Evolutionary conservation across 192 early-diverging fungal species (phyloP).

Genomic region (Hyaloraphidium curvatum): DNA sequence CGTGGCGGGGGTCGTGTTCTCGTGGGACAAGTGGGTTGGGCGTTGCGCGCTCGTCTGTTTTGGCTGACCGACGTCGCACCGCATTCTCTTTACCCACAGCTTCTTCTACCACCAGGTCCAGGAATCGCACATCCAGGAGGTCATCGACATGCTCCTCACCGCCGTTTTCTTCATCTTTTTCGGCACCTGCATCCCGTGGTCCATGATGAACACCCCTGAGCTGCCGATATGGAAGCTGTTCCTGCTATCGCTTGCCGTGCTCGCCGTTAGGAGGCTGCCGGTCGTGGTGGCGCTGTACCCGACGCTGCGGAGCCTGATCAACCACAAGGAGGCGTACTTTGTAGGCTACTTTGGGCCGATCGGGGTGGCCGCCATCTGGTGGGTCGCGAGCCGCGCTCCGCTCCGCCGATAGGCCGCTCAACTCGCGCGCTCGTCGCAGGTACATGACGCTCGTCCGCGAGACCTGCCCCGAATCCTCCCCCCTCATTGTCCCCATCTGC

Average conservation of each 20-base stretch:
- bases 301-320: conserved; percentile 18
- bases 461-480: too few species aligned
- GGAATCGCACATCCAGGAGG: conserved; percentile 73
- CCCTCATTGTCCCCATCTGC: background rate
- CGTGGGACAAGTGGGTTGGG: too few species aligned
- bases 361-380: conserved; percentile 43
- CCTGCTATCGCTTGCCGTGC: conserved; percentile 33
- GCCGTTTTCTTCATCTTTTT: conserved; percentile 77
- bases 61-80: background rate
- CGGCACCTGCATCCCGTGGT: conserved; percentile 49
- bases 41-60: too few species aligned
- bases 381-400: conserved; percentile 16
- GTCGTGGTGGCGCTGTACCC: conserved; percentile 34
- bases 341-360: conserved; percentile 88
- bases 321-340: conserved; percentile 55
- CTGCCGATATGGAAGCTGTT: conserved; percentile 50
- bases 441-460: too few species aligned
- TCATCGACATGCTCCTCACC: conserved; percentile 72
- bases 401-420: too few species aligned
- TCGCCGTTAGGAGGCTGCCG: conserved; percentile 56
- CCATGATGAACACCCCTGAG: conserved; percentile 28
- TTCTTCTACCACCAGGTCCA: conserved; percentile 73
- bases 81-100: conserved; percentile 11
- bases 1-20: conserved; percentile 55
- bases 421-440: too few species aligned